phyloP scores from a whole-genome alignment of 441 rosid genomes.

The Gossypium aridum region DNA sequence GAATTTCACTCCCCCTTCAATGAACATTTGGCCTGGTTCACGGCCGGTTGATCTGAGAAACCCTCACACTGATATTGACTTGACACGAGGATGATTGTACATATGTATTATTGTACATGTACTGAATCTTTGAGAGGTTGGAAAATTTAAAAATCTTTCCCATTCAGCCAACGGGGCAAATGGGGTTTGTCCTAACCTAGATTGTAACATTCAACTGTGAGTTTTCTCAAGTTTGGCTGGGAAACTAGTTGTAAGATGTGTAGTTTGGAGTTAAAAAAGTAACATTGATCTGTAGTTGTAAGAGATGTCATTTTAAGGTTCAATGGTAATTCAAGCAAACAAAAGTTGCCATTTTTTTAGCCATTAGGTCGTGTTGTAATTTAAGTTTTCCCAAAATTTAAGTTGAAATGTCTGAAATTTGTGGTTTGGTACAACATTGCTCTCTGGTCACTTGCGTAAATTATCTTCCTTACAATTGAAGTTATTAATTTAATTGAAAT shows the following conservation, averaged over 20 bases:
- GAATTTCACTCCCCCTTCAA: slow-evolving; percentile 38
- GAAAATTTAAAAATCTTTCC: slow-evolving; percentile 17
- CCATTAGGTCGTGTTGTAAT: neutral
- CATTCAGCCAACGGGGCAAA: slow-evolving; percentile 14
- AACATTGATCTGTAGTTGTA: slow-evolving; percentile 7
- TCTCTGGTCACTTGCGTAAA: neutral
- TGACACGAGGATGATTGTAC: slow-evolving; percentile 87
- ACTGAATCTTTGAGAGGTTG: slow-evolving; percentile 16
- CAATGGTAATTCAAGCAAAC: neutral
- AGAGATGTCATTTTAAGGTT: neutral
- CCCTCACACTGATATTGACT: slow-evolving; percentile 73
- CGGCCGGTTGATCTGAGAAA: slow-evolving; percentile 60
- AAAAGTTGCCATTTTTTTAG: neutral
- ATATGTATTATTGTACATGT: slow-evolving; percentile 70
- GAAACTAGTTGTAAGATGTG: neutral
- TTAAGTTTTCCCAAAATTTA: neutral
- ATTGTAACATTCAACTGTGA: slow-evolving; percentile 22
- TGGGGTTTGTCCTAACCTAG: slow-evolving; percentile 46
- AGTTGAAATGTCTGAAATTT: neutral
- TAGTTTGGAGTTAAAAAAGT: slow-evolving; percentile 4
- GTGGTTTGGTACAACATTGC: neutral
- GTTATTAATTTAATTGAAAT: too few species aligned
- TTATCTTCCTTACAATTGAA: too few species aligned
- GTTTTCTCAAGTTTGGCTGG: neutral
- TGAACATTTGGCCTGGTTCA: slow-evolving; percentile 55